phyloP scores from a whole-genome alignment of 352 stramenopile species.

The Globisporangium radiosum region DNA sequence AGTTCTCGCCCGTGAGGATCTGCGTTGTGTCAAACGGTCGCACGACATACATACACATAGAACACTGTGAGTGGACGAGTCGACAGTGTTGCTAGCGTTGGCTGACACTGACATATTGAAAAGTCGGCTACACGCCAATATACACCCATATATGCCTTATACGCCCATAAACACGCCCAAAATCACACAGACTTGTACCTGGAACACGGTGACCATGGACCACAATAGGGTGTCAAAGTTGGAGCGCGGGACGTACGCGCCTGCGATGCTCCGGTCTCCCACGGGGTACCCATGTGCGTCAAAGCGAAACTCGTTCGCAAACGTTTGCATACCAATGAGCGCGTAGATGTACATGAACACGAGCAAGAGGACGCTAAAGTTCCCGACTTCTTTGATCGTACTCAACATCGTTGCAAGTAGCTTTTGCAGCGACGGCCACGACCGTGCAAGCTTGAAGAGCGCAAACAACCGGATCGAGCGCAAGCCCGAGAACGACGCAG shows the following conservation, averaged over 20 bases:
- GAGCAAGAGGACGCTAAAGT: constrained; percentile 89
- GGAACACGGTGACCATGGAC: constrained; percentile 69
- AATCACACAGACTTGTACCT: constrained; percentile 16
- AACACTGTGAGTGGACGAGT: not conserved
- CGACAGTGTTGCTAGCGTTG: no score
- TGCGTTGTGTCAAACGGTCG: constrained; percentile 19
- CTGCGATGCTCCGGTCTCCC: constrained; percentile 16
- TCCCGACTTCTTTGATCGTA: constrained; percentile 86
- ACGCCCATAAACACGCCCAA: no score
- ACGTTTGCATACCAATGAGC: constrained; percentile 90
- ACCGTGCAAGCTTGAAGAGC: constrained; percentile 88
- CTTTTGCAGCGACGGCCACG: constrained; percentile 89
- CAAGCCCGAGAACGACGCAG: constrained; percentile 65
- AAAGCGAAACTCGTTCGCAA: constrained; percentile 90
- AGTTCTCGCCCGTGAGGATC: constrained; percentile 91
- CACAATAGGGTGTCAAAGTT: constrained; percentile 71
- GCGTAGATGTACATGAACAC: constrained; percentile 94
- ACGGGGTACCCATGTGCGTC: constrained; percentile 53
- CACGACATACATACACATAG: not conserved
- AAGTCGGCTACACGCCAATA: no score
- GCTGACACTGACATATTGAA: no score
- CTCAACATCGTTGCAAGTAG: constrained; percentile 87
- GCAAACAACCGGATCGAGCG: constrained; percentile 82
- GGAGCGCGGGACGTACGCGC: constrained; percentile 32
- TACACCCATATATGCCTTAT: no score